Evolutionary conservation across 2,329 filamentous ascomycete species (phyloP).

Genomic region (Sphaceloma murrayae): DNA sequence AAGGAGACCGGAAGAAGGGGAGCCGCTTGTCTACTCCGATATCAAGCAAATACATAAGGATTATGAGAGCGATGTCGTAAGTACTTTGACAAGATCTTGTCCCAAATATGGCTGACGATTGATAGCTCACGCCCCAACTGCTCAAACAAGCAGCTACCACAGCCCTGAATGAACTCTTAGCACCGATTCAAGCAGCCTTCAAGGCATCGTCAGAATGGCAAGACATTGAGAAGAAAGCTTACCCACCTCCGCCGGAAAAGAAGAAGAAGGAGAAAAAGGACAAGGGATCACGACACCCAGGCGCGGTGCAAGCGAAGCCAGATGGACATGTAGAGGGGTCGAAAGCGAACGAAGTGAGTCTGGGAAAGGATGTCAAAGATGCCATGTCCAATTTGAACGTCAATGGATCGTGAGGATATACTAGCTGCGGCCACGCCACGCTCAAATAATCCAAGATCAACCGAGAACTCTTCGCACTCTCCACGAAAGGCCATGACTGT

Average conservation of each 20-base stretch:
- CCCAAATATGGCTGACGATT: neutral
- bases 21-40: conserved; percentile 69
- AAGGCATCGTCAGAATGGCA: conserved; percentile 69
- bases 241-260: conserved; percentile 56
- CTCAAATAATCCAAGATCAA: no score
- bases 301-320: conserved; percentile 37
- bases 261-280: conserved; percentile 65
- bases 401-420: conserved; percentile 15
- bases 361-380: conserved; percentile 34
- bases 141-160: conserved; percentile 76
- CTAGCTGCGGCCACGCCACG: no score
- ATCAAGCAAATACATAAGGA: conserved; percentile 69
- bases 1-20: conserved; percentile 55
- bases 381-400: conserved; percentile 31
- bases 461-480: no score
- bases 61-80: conserved; percentile 66
- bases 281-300: conserved; percentile 57
- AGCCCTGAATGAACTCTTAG: conserved; percentile 63
- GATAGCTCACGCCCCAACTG: conserved; percentile 68
- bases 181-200: conserved; percentile 68
- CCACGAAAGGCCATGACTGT: no score
- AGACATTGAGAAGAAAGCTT: conserved; percentile 64
- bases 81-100: conserved; percentile 25
- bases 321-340: conserved; percentile 38
- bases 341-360: conserved; percentile 33